Conservation (phyloP, 1,284 basidiomycete species). For the Spongispora temasekensis region DNA sequence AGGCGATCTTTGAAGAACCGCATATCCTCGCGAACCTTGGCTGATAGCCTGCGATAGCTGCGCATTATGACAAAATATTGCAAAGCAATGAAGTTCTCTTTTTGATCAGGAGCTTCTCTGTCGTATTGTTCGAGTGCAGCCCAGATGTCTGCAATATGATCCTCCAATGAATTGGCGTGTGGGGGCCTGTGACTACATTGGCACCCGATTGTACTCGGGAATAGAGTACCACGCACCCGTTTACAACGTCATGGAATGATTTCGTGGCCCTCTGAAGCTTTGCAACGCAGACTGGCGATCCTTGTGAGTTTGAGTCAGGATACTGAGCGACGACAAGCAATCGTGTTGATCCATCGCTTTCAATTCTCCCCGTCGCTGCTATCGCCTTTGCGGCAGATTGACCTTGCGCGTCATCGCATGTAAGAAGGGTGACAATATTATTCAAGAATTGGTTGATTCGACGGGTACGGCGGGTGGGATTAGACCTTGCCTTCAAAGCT, state of each 20-base stretch:
- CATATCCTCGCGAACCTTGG: background rate
- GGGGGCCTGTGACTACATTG: background rate
- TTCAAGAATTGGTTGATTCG: background rate
- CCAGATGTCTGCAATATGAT: background rate
- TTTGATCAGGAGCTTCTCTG: background rate
- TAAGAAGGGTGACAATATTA: background rate
- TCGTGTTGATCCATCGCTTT: background rate
- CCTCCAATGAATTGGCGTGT: background rate
- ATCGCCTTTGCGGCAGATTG: background rate
- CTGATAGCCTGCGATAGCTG: background rate
- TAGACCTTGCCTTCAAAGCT: background rate
- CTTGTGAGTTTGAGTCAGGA: background rate
- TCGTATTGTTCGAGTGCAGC: background rate
- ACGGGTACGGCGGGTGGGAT: background rate
- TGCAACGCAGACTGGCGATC: background rate
- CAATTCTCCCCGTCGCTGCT: background rate
- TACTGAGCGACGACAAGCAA: background rate
- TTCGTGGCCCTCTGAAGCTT: background rate
- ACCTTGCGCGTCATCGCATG: background rate
- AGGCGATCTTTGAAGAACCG: background rate
- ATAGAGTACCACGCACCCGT: background rate
- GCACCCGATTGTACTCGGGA: background rate
- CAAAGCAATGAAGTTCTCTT: background rate
- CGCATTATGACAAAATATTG: background rate
- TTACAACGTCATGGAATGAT: background rate